A percentile compares a stretch with the other conserved stretches of the same genome.
phyloP scores from a whole-genome alignment of 768 basidiomycete genomes.

The Boletus speciosus region DNA sequence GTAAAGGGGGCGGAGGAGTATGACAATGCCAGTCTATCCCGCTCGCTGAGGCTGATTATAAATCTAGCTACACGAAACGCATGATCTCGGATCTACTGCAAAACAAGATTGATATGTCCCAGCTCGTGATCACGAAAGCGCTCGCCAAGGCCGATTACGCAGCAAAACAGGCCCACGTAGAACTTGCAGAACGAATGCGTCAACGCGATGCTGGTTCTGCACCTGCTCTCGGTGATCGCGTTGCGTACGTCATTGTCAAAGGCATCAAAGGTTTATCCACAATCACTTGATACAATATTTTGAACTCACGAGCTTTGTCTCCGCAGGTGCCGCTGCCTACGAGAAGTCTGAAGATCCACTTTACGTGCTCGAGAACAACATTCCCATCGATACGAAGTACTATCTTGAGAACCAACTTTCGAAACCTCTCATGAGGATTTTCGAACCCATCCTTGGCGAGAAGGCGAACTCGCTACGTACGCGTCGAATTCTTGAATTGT shows the following conservation, averaged over 20 bases:
- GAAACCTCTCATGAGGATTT: conserved; percentile 95
- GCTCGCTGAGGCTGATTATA: conserved; percentile 15
- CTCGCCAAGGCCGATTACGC: conserved; percentile 90
- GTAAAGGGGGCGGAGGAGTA: conserved; percentile 92
- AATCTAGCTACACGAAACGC: conserved; percentile 84
- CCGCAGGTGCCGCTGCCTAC: conserved; percentile 89
- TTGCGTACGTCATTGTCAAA: conserved; percentile 98
- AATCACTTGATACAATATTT: not conserved
- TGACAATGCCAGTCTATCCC: conserved; percentile 23
- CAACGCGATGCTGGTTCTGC: conserved; percentile 97
- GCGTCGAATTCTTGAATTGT: conserved; percentile 25
- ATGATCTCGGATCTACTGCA: conserved; percentile 91
- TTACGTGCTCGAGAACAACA: conserved; percentile 95
- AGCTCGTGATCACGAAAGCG: conserved; percentile 98
- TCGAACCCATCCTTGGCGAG: conserved; percentile 95
- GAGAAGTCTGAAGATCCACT: conserved; percentile 99
- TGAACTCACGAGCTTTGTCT: not conserved
- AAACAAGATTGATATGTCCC: conserved; percentile 98
- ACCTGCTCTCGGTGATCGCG: conserved; percentile 95
- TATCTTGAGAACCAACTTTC: conserved; percentile 98
- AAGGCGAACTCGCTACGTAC: conserved; percentile 79
- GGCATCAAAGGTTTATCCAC: conserved; percentile 75
- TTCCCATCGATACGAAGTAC: conserved; percentile 97
- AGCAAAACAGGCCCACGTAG: conserved; percentile 94
- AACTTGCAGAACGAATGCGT: conserved; percentile 93